Base-by-base conservation (phyloP, 164 flowering plant genomes). In the Vitis amurensis region DNA sequence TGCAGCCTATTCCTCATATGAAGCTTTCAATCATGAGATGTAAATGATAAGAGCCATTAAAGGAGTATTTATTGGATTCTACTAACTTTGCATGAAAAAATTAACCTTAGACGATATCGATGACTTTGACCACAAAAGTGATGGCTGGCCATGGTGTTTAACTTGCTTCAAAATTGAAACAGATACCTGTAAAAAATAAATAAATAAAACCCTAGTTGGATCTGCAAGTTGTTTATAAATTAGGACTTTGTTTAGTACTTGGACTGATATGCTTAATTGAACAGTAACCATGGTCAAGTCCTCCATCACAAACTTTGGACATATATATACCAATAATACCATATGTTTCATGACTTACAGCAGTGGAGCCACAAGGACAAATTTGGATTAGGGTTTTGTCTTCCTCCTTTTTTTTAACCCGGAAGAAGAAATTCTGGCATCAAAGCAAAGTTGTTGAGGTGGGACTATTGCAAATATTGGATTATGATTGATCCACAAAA, bases 111-210 rank as follows among this genome's bases (percentile, higher is more conserved):
- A 74, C 71, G 70, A 74, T 55, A 19, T 66, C 16, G 66, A 62
- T 75, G 74, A 75, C 74, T 74, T 70, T 70, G 73, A 70, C 73
- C 56, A 56, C 50, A 64, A 73, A 56, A 56, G 37, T 64, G 53
- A 4, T n/a, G 14, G 57, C 19, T 57, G 27, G 23, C 14, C 62
- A 59, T 49, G 44, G 7, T 68, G 55, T 68, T 68, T 47, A 27
- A 1, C 56, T 29, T 23, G 12, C 4, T 13, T 59, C 19, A 44
- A 55, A 44, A 56, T 62, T n/a, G 55, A 2, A 2, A 13, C 37
- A 37, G 7, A 37, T 37, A 6, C 44, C 44, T 37, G 44, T 59
- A 7, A 19, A 55, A 44, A 63, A 62, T n/a, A 23, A 23, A 23
- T 0, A 23, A 23, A 1, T 1, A 55, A 2, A 8, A 13, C 51